These are phyloP conservation scores for Corymbia calophylla DNA, from an alignment of 441 rosid species.

Conservation along the genomic window DNA sequence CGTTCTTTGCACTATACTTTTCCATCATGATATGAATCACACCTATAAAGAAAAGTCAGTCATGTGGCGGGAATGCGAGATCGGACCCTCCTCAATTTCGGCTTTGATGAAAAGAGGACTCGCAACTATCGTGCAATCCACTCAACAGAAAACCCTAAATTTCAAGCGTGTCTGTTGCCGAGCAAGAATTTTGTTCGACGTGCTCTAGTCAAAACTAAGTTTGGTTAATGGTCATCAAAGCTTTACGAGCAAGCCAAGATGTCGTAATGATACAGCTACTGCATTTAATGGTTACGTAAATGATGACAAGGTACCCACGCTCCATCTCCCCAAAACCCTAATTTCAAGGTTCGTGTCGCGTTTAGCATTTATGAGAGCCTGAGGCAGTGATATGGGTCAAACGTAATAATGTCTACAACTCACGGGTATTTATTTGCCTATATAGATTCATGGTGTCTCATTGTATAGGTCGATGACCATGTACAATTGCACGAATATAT, in stretches of 20 bases:
- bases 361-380: not conserved
- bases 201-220: not conserved
- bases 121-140: not conserved
- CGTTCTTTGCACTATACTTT: not conserved
- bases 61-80: not conserved
- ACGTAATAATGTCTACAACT: not conserved
- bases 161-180: not conserved
- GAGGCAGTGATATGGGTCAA: not conserved
- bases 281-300: not conserved
- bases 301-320: not conserved
- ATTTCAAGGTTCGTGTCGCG: not conserved
- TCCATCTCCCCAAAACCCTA: not conserved
- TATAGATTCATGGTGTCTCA: not conserved
- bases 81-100: not conserved
- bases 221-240: not conserved
- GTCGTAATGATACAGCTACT: not conserved
- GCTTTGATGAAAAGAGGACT: not conserved
- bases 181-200: not conserved
- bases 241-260: not conserved
- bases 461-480: not conserved
- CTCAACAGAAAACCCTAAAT: not conserved
- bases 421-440: not conserved
- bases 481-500: not conserved
- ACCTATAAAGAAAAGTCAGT: not conserved
- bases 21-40: not conserved